Evolutionary conservation across 2,329 filamentous ascomycete species (phyloP).

Genomic region (Pyrenophora tritici-repentis): DNA sequence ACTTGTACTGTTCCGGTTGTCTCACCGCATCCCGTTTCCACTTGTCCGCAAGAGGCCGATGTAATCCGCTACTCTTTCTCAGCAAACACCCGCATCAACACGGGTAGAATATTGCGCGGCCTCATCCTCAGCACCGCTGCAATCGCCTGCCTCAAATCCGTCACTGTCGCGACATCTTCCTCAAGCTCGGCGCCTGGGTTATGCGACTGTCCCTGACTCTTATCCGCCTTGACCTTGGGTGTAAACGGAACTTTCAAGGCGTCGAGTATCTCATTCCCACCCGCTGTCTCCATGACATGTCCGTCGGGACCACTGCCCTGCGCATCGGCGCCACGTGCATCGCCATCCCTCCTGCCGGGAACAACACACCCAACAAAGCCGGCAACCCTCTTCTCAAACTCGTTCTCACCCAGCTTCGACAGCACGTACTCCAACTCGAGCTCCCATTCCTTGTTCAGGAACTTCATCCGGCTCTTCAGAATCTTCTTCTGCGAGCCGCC

Average conservation of each 20-base stretch:
- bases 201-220: background rate
- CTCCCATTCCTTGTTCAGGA: slow-evolving; percentile 17
- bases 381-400: slow-evolving; percentile 16
- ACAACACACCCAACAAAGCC: slow-evolving; percentile 25
- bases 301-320: too few relatives aligned
- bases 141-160: slow-evolving; percentile 17
- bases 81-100: slow-evolving; percentile 18
- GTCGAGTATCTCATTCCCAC: slow-evolving; percentile 12
- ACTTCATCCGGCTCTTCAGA: slow-evolving; percentile 21
- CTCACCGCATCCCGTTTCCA: too few relatives aligned
- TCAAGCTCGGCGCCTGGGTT: background rate
- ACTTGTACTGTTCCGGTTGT: too few relatives aligned
- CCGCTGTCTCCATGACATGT: background rate
- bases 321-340: background rate
- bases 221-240: background rate
- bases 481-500: slow-evolving; percentile 18
- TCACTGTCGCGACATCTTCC: slow-evolving; percentile 9
- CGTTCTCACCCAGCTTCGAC: slow-evolving; percentile 1
- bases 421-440: slow-evolving; percentile 6
- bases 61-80: background rate
- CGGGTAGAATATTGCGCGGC: slow-evolving; percentile 15
- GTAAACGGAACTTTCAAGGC: slow-evolving; percentile 12
- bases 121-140: slow-evolving; percentile 8
- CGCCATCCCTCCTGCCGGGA: slow-evolving; percentile 9
- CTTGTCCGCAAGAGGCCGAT: too few relatives aligned